Percentiles rank a stretch among this genome's conserved stretches.
Conservation (phyloP, 2,329 filamentous ascomycete genomes). For the Fusarium paranaense region DNA sequence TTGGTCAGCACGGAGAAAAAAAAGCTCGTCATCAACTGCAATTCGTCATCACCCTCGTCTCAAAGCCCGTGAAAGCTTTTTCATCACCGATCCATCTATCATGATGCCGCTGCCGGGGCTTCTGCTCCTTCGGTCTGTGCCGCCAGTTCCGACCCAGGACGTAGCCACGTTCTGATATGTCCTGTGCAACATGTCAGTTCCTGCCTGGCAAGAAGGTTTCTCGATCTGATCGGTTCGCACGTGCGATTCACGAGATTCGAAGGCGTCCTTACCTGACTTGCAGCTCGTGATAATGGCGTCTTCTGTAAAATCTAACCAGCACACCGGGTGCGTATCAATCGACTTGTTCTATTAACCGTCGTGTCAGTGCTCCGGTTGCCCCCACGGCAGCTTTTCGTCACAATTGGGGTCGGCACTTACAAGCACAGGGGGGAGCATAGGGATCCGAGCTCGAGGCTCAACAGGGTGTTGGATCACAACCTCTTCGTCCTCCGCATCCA, state of each 20-base stretch:
- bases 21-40: slow-evolving; percentile 16
- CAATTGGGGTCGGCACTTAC: slow-evolving; percentile 59
- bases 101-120: slow-evolving; percentile 33
- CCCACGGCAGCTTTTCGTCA: slow-evolving; percentile 1
- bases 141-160: slow-evolving; percentile 59
- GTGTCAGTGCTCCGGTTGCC: slow-evolving; percentile 27
- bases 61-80: slow-evolving; percentile 16
- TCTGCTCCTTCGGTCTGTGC: slow-evolving; percentile 39
- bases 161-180: slow-evolving; percentile 80
- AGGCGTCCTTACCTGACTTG: slow-evolving; percentile 77
- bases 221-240: slow-evolving; percentile 15
- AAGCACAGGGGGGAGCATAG: slow-evolving; percentile 91
- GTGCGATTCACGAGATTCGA: slow-evolving; percentile 1
- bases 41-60: slow-evolving; percentile 27
- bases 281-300: slow-evolving; percentile 93
- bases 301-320: slow-evolving; percentile 93
- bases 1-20: slow-evolving; percentile 4
- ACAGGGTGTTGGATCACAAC: slow-evolving; percentile 80
- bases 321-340: slow-evolving; percentile 87
- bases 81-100: slow-evolving; percentile 21
- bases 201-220: slow-evolving; percentile 8
- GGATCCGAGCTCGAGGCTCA: slow-evolving; percentile 84
- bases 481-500: slow-evolving; percentile 67
- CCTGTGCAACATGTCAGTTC: slow-evolving; percentile 59
- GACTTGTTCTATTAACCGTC: slow-evolving; percentile 72